These are phyloP conservation scores for Glomus cerebriforme DNA, from an alignment of 192 early-diverging fungal species.

Conservation along the genomic window DNA sequence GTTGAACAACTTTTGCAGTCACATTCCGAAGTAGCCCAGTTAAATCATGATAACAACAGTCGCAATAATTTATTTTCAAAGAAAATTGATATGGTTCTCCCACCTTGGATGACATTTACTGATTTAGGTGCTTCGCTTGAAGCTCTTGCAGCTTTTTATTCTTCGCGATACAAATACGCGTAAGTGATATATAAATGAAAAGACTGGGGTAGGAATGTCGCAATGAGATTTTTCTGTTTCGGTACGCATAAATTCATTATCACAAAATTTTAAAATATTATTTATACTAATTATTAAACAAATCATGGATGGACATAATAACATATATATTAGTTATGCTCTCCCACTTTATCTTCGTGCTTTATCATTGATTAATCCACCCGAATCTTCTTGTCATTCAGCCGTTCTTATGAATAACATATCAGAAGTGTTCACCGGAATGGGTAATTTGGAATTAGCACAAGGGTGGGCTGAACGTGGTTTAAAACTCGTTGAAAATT, in stretches of 20 bases:
- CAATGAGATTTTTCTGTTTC: neutral
- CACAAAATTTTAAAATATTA: neutral
- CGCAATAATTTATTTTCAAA: constrained; percentile 35
- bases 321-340: constrained; percentile 43
- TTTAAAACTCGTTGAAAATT: constrained; percentile 49
- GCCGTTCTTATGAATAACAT: constrained; percentile 61
- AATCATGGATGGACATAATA: neutral
- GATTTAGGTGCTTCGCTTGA: constrained; percentile 59
- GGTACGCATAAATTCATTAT: neutral
- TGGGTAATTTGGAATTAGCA: constrained; percentile 54
- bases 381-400: constrained; percentile 50
- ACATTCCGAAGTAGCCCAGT: constrained; percentile 23
- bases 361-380: constrained; percentile 42
- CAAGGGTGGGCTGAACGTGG: constrained; percentile 57
- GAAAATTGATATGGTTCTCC: constrained; percentile 50
- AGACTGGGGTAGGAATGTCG: neutral
- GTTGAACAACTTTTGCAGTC: constrained; percentile 54
- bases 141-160: constrained; percentile 57
- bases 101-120: constrained; percentile 54
- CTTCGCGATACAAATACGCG: constrained; percentile 49
- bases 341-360: constrained; percentile 58
- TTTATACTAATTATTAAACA: constrained; percentile 6
- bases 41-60: constrained; percentile 11
- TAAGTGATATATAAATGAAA: constrained; percentile 34
- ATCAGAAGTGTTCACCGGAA: constrained; percentile 54